Conservation (phyloP, 2,329 filamentous ascomycete species). For the Fusarium neocosmosporiellum region DNA sequence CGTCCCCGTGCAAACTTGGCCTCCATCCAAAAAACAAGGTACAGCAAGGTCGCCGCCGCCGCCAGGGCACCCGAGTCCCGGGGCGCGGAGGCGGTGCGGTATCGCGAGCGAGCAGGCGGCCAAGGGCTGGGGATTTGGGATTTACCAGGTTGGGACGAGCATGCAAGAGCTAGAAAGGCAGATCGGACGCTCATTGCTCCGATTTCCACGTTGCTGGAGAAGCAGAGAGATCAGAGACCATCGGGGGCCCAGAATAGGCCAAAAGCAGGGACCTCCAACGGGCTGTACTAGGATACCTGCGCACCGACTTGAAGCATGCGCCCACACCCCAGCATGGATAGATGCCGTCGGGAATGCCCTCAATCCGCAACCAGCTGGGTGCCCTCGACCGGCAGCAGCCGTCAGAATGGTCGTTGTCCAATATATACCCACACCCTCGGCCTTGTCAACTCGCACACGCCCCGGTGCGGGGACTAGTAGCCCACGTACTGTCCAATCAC, state of each 20-base stretch:
- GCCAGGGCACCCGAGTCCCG: conserved; percentile 34
- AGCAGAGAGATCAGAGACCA: conserved; percentile 44
- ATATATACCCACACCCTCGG: not conserved
- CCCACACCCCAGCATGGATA: not conserved
- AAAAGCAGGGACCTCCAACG: conserved; percentile 43
- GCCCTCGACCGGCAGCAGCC: not conserved
- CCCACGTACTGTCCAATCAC: not conserved
- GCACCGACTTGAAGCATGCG: not conserved
- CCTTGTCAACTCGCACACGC: conserved; percentile 15
- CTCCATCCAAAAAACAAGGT: conserved; percentile 10
- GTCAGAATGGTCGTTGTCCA: not conserved
- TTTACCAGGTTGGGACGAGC: conserved; percentile 29
- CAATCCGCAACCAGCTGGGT: not conserved
- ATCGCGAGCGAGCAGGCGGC: conserved; percentile 24
- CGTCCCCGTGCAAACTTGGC: not conserved
- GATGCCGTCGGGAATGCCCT: not conserved
- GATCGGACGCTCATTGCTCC: conserved; percentile 49
- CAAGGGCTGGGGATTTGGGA: conserved; percentile 17
- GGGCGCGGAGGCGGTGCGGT: conserved; percentile 15
- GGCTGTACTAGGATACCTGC: conserved; percentile 14
- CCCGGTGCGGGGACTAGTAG: conserved; percentile 25
- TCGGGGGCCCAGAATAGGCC: conserved; percentile 37
- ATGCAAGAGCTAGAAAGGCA: conserved; percentile 37
- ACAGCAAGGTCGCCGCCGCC: not conserved
- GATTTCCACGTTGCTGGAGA: conserved; percentile 46